Conservation (phyloP, 1,139 yeast genomes). For the Lipomyces yarrowii region DNA sequence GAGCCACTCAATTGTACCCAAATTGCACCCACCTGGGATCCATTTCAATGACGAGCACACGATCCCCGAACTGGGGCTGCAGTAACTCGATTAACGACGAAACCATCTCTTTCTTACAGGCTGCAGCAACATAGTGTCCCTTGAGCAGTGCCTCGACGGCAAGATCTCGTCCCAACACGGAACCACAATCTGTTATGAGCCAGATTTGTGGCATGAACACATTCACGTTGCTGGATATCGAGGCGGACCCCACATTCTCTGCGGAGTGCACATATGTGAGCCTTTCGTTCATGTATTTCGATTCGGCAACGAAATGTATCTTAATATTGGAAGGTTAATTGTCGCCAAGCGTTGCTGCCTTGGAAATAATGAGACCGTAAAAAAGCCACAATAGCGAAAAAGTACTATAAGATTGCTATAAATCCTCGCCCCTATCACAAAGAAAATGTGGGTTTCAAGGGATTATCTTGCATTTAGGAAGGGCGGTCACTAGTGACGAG, state of each 20-base stretch:
- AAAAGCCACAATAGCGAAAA: no score
- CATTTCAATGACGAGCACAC: constrained; percentile 32
- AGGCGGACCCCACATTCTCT: not conserved
- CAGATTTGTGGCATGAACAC: constrained; percentile 23
- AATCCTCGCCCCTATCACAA: no score
- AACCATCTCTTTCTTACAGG: constrained; percentile 24
- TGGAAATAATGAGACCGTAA: no score
- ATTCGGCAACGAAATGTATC: not conserved
- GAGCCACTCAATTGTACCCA: not conserved
- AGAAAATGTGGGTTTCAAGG: no score
- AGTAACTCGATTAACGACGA: constrained; percentile 5
- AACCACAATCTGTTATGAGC: constrained; percentile 31
- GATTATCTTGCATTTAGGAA: no score
- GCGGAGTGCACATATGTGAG: not conserved
- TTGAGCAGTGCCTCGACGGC: constrained; percentile 26
- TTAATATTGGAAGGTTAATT: not conserved
- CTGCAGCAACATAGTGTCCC: constrained; percentile 31
- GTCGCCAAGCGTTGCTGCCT: no score
- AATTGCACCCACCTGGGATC: constrained; percentile 28
- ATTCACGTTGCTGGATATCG: not conserved
- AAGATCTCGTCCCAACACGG: constrained; percentile 28
- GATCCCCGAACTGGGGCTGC: constrained; percentile 12
- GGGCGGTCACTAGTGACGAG: no score
- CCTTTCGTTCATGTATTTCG: not conserved
- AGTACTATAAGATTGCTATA: no score